These are phyloP conservation scores for Oenanthe sinensis DNA, from an alignment of 129 eudicot genomes.

Conservation along the genomic window DNA sequence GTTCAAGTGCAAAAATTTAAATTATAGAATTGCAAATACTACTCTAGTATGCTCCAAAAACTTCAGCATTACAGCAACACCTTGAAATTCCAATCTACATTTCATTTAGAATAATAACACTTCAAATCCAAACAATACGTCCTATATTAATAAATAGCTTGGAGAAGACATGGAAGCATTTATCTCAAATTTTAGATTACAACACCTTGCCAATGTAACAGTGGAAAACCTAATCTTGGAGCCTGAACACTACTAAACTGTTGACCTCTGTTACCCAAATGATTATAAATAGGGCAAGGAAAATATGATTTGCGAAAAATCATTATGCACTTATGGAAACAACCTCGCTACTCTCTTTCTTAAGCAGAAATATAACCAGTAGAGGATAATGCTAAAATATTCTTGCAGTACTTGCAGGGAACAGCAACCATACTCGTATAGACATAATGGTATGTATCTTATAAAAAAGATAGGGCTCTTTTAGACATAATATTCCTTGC, in stretches of 20 bases:
- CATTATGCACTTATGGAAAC: no score
- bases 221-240: constrained; percentile 60
- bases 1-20: neutral
- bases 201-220: constrained; percentile 87
- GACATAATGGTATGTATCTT: no score
- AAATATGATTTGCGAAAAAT: no score
- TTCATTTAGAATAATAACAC: no score
- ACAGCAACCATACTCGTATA: no score
- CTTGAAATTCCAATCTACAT: no score
- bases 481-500: neutral
- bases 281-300: neutral
- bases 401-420: neutral
- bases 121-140: no score
- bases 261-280: neutral
- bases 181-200: constrained; percentile 71
- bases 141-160: constrained; percentile 39
- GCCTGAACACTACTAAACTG: constrained; percentile 26
- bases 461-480: neutral
- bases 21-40: neutral
- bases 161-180: constrained; percentile 61
- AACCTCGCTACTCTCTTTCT: no score
- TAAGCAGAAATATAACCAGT: no score
- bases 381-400: neutral
- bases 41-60: no score
- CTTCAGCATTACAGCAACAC: no score